A percentile compares a stretch with the other conserved stretches of the same genome.
These are phyloP conservation scores for Pseudocercospora macadamiae DNA, from an alignment of 2,329 filamentous ascomycete species.

Conservation along the genomic window DNA sequence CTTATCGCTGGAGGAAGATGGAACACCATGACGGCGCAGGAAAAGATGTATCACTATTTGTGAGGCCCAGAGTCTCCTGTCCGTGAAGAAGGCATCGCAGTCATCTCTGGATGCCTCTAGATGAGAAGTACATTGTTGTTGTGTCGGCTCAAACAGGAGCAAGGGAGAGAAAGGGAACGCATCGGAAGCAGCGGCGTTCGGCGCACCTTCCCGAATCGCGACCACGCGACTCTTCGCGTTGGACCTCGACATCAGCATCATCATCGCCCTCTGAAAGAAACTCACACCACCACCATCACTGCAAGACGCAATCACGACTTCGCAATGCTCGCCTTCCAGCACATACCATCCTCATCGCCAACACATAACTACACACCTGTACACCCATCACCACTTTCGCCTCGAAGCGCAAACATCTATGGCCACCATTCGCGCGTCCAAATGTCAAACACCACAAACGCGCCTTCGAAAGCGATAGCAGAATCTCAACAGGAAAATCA, in stretches of 20 bases:
- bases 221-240: neutral
- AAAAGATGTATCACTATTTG: no score
- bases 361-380: slow-evolving; percentile 32
- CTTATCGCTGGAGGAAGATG: no score
- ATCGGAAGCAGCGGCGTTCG: no score
- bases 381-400: slow-evolving; percentile 49
- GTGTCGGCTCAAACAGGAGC: no score
- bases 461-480: neutral
- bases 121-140: no score
- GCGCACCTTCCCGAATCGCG: neutral
- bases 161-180: no score
- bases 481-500: neutral
- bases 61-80: no score
- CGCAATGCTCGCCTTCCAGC: slow-evolving; percentile 22
- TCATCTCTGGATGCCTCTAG: no score
- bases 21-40: no score
- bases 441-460: slow-evolving; percentile 15
- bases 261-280: neutral
- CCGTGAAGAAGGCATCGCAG: no score
- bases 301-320: neutral
- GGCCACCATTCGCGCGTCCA: slow-evolving; percentile 22
- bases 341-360: slow-evolving; percentile 22
- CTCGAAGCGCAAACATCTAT: slow-evolving; percentile 45
- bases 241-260: neutral
- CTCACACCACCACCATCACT: neutral